A percentile compares a stretch with the other conserved stretches of the same genome.
These are phyloP conservation scores for Yamadazyma aaseri DNA, from an alignment of 1,139 yeast genomes.

Conservation along the genomic window DNA sequence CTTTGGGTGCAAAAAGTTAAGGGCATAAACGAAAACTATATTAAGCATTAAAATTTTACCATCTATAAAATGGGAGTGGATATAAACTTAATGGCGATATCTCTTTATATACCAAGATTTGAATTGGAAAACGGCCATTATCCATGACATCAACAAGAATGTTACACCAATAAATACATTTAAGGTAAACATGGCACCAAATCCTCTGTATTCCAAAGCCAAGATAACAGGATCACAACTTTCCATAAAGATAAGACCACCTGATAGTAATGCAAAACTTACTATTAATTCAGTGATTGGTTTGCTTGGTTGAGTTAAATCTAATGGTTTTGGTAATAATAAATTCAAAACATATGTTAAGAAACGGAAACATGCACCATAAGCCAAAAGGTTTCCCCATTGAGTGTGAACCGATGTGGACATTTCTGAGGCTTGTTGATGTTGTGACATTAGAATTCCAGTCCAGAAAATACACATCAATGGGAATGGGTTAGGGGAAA, in stretches of 20 bases:
- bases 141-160: conserved; percentile 88
- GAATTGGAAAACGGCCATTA: conserved; percentile 67
- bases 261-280: conserved; percentile 76
- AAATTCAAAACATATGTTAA: conserved; percentile 62
- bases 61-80: no score
- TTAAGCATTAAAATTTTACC: no score
- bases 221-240: conserved; percentile 82
- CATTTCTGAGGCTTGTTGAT: conserved; percentile 75
- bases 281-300: conserved; percentile 86
- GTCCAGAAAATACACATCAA: conserved; percentile 93
- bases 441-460: conserved; percentile 94
- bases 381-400: conserved; percentile 84
- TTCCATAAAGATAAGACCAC: conserved; percentile 91
- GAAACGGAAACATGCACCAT: conserved; percentile 75
- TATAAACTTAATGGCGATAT: no score
- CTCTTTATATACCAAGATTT: conserved; percentile 46
- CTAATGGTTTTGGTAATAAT: conserved; percentile 42
- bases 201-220: conserved; percentile 82
- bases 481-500: conserved; percentile 90
- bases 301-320: conserved; percentile 42
- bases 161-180: conserved; percentile 79
- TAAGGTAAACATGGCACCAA: conserved; percentile 86
- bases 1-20: no score
- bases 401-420: conserved; percentile 82
- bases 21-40: no score